Base-by-base conservation (phyloP, 2,329 filamentous ascomycete species). In the Immersiporthe knoxdaviesiana region DNA sequence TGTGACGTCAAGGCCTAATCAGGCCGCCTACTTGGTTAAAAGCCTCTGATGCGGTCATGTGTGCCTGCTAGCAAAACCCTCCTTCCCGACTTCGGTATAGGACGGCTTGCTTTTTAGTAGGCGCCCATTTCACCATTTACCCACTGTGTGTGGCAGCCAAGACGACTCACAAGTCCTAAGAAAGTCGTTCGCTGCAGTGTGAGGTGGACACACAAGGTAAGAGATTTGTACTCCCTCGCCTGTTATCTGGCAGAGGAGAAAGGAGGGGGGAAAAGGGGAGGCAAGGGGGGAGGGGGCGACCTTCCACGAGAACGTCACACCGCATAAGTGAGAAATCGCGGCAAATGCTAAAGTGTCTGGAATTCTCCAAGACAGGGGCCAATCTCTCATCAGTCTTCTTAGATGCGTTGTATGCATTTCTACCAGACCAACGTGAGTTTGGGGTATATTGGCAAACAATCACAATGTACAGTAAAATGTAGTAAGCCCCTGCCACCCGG, bases 391-490 rank as follows among this genome's bases (percentile, higher is more conserved):
- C 32, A 37, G 32, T 24, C 11, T 39, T 37, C 18, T 35, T n/a
- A 59, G 14, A 5, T 60, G 39, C 35, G 12, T 61, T 60, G 50
- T 67, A 24, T 67, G 62, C 60, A 67, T 63, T 37, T 27, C 59
- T 63, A 30, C 60, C 41, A 60, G 30, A 52, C 41, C 18, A 67
- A 59, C 56, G 64, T 54, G 61, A 35, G 32, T 65, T 65, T 54
- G 70, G 69, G 69, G 70, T 71, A 71, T 71, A 69, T 67, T 39
- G 39, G 39, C 52, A 62, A 65, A 41, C 63, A 62, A 52, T 37
- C 67, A 66, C 54, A 67, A 44, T 67, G 56, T 52, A 54, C 30
- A 41, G 18, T 47, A 5, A 11, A 52, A 8, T 52, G 44, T 62
- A 30, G 50, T 50, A 14, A 35, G 35, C 35, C 8, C 21, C 37